phyloP scores from a whole-genome alignment of 1,284 basidiomycete species.

The Malassezia furfur region DNA sequence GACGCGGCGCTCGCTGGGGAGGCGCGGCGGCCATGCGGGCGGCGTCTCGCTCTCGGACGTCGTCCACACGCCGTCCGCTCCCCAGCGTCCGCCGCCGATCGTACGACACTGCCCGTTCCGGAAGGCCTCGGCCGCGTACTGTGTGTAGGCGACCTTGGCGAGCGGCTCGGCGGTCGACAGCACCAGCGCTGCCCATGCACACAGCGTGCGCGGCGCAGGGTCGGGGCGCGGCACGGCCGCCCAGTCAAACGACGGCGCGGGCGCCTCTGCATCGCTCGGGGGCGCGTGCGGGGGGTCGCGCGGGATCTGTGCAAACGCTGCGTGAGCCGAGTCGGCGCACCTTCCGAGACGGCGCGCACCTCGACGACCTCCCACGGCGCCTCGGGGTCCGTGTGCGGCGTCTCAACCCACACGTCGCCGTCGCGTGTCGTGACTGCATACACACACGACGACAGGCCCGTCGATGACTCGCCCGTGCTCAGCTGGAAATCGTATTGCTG shows the following conservation, averaged over 20 bases:
- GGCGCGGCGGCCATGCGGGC: conserved; percentile 61
- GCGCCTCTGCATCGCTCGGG: conserved; percentile 16
- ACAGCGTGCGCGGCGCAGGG: conserved; percentile 52
- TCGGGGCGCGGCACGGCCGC: conserved; percentile 18
- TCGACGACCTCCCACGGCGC: conserved; percentile 63
- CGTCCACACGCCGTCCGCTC: conserved; percentile 19
- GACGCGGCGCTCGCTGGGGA: conserved; percentile 53
- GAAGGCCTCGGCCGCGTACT: conserved; percentile 62
- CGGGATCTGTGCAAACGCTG: conserved; percentile 5
- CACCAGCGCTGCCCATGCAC: conserved; percentile 67
- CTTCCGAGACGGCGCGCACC: conserved; percentile 70
- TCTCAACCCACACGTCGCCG: conserved; percentile 38
- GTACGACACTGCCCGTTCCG: conserved; percentile 60
- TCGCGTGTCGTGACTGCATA: conserved; percentile 58
- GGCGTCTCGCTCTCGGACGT: conserved; percentile 49
- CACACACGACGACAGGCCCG: conserved; percentile 68
- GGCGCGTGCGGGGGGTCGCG: neutral
- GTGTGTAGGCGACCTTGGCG: conserved; percentile 63
- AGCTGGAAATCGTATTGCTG: conserved; percentile 72
- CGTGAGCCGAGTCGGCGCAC: neutral
- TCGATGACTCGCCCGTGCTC: conserved; percentile 63
- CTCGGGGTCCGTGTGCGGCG: conserved; percentile 16
- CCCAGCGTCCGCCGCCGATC: conserved; percentile 53
- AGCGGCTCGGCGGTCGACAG: conserved; percentile 63
- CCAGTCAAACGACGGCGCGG: conserved; percentile 45